phyloP scores from a whole-genome alignment of 2,329 filamentous ascomycete species.

The Celoporthe dispersa region DNA sequence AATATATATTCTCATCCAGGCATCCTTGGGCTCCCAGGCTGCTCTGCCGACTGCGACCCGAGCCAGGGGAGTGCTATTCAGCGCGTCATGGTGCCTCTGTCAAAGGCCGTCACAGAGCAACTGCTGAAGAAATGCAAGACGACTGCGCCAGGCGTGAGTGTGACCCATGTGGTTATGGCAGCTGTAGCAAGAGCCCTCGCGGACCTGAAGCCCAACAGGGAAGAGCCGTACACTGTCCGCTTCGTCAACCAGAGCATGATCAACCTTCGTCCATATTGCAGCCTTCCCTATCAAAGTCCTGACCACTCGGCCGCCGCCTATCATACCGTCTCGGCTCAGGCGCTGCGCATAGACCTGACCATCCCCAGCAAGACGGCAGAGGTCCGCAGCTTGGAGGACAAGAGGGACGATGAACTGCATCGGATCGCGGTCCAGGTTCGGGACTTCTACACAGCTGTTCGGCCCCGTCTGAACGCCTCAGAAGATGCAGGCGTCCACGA shows the following conservation, averaged over 20 bases:
- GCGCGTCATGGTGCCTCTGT: not conserved
- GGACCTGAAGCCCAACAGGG: not conserved
- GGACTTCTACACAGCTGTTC: too few species aligned
- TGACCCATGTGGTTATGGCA: not conserved
- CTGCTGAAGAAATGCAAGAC: too few species aligned
- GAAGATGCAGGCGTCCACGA: too few species aligned
- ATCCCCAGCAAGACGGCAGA: too few species aligned
- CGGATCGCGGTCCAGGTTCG: too few species aligned
- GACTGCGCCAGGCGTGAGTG: too few species aligned
- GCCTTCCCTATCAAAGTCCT: not conserved
- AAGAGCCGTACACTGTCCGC: slow-evolving; percentile 3
- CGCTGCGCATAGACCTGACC: too few species aligned
- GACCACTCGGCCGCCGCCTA: not conserved
- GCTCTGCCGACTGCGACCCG: not conserved
- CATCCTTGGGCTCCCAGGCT: not conserved
- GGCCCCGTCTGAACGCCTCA: too few species aligned
- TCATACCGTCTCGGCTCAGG: too few species aligned
- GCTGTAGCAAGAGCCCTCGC: not conserved
- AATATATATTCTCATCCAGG: not conserved
- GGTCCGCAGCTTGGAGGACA: too few species aligned
- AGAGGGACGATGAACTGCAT: too few species aligned
- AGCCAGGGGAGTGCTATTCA: not conserved
- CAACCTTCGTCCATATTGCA: slow-evolving; percentile 5
- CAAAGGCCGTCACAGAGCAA: not conserved
- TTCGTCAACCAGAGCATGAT: not conserved